A percentile compares a stretch with the other conserved stretches of the same genome.
Conservation (phyloP, 805 yeast genomes). For the Candida ficus region DNA sequence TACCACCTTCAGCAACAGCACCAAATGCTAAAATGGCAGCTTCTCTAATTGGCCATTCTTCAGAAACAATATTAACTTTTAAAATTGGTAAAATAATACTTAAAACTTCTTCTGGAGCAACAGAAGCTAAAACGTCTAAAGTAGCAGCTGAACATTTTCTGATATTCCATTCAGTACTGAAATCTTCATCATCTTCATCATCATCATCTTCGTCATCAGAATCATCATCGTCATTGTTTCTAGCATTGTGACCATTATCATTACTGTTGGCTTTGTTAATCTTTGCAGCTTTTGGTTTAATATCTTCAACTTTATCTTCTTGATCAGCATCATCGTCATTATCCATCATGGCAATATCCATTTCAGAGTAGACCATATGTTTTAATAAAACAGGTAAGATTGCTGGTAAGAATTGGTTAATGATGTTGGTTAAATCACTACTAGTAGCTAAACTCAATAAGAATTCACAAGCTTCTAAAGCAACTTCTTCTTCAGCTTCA, state of each 20-base stretch:
- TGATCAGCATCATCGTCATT: conserved; percentile 68
- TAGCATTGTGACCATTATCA: conserved; percentile 3
- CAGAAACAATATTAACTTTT: conserved; percentile 61
- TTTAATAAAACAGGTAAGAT: conserved; percentile 75
- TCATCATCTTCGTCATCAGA: conserved; percentile 65
- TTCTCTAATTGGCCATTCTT: conserved; percentile 86
- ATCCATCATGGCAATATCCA: conserved; percentile 66
- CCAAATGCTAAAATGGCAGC: conserved; percentile 93
- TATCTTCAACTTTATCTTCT: conserved; percentile 84
- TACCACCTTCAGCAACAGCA: conserved; percentile 88
- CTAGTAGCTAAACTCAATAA: conserved; percentile 65
- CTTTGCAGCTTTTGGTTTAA: conserved; percentile 75
- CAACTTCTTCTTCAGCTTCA: conserved; percentile 61
- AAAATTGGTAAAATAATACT: conserved; percentile 67
- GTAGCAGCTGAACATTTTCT: conserved; percentile 95
- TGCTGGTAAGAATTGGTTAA: conserved; percentile 51
- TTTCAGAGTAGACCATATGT: conserved; percentile 85
- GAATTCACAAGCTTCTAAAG: conserved; percentile 92
- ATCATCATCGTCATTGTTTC: conserved; percentile 37
- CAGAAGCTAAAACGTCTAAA: conserved; percentile 70
- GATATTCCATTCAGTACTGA: conserved; percentile 78
- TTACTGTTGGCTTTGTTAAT: conserved; percentile 36
- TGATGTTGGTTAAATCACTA: conserved; percentile 46
- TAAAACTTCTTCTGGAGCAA: conserved; percentile 63
- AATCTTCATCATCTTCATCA: conserved; percentile 66